Percentiles rank a stretch among this genome's conserved stretches.
Conservation (phyloP, 306 rosid species). For the Castanea sativa region DNA sequence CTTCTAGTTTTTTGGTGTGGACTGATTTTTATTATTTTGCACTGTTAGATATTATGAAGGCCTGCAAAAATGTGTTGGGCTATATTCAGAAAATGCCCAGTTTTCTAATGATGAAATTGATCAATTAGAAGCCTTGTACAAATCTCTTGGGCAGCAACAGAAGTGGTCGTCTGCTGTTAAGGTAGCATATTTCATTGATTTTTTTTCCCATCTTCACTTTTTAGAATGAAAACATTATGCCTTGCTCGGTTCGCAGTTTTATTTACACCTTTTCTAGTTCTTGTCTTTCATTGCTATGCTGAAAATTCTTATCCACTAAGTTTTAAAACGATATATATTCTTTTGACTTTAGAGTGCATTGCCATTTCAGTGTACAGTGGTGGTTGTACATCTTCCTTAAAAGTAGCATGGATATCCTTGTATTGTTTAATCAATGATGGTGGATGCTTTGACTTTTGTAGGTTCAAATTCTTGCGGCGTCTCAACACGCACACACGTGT, state of each 20-base stretch:
- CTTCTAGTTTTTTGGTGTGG: conserved; percentile 12
- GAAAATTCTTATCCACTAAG: background rate
- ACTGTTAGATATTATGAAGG: conserved; percentile 83
- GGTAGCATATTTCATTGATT: conserved; percentile 41
- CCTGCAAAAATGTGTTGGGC: conserved; percentile 86
- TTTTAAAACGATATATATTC: background rate
- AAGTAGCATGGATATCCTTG: background rate
- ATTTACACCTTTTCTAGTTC: background rate
- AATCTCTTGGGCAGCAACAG: conserved; percentile 66
- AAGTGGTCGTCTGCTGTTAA: conserved; percentile 94
- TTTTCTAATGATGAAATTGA: conserved; percentile 71
- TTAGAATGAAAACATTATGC: background rate
- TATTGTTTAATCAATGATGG: background rate
- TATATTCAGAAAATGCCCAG: conserved; percentile 59
- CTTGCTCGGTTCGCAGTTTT: background rate
- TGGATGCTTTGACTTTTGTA: background rate
- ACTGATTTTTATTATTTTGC: conserved; percentile 17
- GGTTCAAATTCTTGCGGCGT: background rate
- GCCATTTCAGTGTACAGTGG: background rate
- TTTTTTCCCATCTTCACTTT: background rate
- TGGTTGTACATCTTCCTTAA: background rate
- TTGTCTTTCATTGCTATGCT: background rate
- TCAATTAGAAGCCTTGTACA: conserved; percentile 67
- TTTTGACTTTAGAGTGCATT: background rate
- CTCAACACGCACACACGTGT: background rate